Conservation (phyloP, 2,329 filamentous ascomycete genomes). For the Myotisia sp. region DNA sequence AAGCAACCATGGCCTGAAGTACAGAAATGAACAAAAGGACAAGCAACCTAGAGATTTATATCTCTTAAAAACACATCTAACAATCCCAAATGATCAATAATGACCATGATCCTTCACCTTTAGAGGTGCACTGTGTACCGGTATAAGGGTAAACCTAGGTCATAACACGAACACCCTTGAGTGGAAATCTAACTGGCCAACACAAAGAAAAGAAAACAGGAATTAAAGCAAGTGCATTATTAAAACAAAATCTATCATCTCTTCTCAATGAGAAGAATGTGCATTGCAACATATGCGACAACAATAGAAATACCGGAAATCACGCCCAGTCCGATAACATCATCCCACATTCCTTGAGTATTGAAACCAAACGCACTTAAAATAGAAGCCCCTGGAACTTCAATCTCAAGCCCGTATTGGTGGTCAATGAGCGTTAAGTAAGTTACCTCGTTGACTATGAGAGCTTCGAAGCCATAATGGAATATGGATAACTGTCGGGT, state of each 20-base stretch:
- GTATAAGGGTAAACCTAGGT: too few species aligned
- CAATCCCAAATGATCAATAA: too few species aligned
- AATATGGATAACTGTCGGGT: constrained; percentile 66
- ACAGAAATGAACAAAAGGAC: too few species aligned
- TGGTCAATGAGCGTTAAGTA: constrained; percentile 80
- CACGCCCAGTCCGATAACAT: constrained; percentile 65
- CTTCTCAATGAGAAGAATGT: constrained; percentile 82
- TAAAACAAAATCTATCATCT: constrained; percentile 43
- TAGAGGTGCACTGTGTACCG: too few species aligned
- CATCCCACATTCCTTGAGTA: constrained; percentile 69
- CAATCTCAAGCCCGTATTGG: constrained; percentile 92
- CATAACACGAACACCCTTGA: too few species aligned
- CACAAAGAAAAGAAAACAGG: neutral
- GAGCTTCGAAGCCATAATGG: constrained; percentile 90
- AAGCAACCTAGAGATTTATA: too few species aligned
- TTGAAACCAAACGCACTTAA: constrained; percentile 90
- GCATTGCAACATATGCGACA: constrained; percentile 83
- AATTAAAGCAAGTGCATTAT: too few species aligned
- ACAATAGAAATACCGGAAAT: constrained; percentile 75
- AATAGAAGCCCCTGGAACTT: constrained; percentile 86
- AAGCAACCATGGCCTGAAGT: too few species aligned
- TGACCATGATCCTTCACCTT: too few species aligned
- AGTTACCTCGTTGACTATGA: constrained; percentile 94
- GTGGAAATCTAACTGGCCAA: too few species aligned
- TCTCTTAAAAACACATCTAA: too few species aligned